Conservation (phyloP, 192 early-diverging fungal species). For the Mortierella alpina region DNA sequence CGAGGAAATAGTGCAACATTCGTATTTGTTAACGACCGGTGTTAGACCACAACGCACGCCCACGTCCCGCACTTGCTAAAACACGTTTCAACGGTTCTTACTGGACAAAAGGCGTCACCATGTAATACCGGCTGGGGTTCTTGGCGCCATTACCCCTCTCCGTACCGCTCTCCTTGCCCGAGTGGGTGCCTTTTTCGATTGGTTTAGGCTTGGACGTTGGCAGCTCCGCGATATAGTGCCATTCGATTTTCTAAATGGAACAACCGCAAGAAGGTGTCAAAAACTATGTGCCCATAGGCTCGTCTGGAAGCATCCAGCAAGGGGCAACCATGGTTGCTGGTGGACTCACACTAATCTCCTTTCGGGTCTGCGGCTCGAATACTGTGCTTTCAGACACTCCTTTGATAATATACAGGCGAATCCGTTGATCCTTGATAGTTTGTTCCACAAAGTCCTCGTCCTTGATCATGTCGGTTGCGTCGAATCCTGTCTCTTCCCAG, state of each 20-base stretch:
- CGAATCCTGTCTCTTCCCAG: slow-evolving; percentile 95
- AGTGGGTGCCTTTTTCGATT: slow-evolving; percentile 32
- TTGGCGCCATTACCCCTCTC: slow-evolving; percentile 44
- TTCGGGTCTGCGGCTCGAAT: slow-evolving; percentile 88
- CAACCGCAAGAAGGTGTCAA: neutral
- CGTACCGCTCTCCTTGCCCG: slow-evolving; percentile 48
- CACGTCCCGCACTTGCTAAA: neutral
- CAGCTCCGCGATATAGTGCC: slow-evolving; percentile 74
- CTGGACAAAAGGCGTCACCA: slow-evolving; percentile 80
- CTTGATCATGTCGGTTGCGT: slow-evolving; percentile 75
- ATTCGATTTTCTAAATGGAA: slow-evolving; percentile 67
- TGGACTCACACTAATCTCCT: slow-evolving; percentile 91
- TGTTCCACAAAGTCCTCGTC: slow-evolving; percentile 88
- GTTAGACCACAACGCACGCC: neutral
- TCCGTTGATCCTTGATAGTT: slow-evolving; percentile 89
- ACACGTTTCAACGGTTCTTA: slow-evolving; percentile 20
- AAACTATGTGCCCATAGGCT: neutral
- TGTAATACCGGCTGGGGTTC: slow-evolving; percentile 70
- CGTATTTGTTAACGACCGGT: neutral
- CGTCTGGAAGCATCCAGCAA: neutral
- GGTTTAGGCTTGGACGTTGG: slow-evolving; percentile 63
- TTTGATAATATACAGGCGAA: slow-evolving; percentile 90
- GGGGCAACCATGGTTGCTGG: neutral
- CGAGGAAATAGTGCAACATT: neutral
- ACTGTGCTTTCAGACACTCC: slow-evolving; percentile 84